A percentile compares a stretch with the other conserved stretches of the same genome.
phyloP scores from a whole-genome alignment of 108 stramenopile species.

The Cyclotella atomus region DNA sequence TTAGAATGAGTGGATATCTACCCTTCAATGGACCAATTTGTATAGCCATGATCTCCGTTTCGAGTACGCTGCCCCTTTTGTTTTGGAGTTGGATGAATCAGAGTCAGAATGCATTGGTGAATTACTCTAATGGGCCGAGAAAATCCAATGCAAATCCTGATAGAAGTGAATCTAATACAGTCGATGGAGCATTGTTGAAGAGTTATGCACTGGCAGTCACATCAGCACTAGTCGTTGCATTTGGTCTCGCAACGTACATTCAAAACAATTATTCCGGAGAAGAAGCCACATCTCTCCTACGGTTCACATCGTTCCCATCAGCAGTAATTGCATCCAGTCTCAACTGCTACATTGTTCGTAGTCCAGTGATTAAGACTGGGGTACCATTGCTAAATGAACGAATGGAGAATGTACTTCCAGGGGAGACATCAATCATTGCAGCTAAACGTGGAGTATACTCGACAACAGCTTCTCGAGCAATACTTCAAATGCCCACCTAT shows the following conservation, averaged over 20 bases:
- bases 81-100: slow-evolving; percentile 87
- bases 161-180: slow-evolving; percentile 76
- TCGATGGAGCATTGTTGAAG: slow-evolving; percentile 77
- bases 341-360: slow-evolving; percentile 90
- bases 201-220: slow-evolving; percentile 86
- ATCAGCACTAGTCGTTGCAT: slow-evolving; percentile 81
- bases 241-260: slow-evolving; percentile 78
- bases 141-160: slow-evolving; percentile 94
- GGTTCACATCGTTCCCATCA: slow-evolving; percentile 85
- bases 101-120: slow-evolving; percentile 75
- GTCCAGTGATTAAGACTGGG: slow-evolving; percentile 83
- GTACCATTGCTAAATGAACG: slow-evolving; percentile 65
- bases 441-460: slow-evolving; percentile 78
- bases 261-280: slow-evolving; percentile 58
- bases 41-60: slow-evolving; percentile 60
- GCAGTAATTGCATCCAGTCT: slow-evolving; percentile 80
- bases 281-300: slow-evolving; percentile 69
- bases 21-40: slow-evolving; percentile 80
- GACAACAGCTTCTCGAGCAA: slow-evolving; percentile 76
- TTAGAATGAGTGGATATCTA: slow-evolving; percentile 80
- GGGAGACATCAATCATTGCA: slow-evolving; percentile 60
- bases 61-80: slow-evolving; percentile 54
- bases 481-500: slow-evolving; percentile 86
- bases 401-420: slow-evolving; percentile 53
- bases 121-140: slow-evolving; percentile 83